A percentile compares a stretch with the other conserved stretches of the same genome.
These are phyloP conservation scores for Populus deltoides DNA, from an alignment of 345 rosid genomes.

Conservation along the genomic window DNA sequence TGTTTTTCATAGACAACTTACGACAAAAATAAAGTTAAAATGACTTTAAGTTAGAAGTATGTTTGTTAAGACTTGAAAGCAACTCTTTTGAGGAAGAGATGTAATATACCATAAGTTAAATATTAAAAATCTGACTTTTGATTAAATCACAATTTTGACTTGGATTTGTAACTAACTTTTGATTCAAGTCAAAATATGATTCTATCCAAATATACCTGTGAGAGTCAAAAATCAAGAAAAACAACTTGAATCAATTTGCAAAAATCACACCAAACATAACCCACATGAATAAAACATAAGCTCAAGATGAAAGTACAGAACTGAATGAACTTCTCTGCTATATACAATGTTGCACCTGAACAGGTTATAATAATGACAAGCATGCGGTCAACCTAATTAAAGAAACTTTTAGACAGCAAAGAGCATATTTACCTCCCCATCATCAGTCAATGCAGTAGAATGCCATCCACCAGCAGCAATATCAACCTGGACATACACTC, in stretches of 20 bases:
- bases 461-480: conserved; percentile 99
- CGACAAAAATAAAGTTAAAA: too few species aligned
- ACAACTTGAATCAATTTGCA: background rate
- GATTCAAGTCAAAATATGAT: too few species aligned
- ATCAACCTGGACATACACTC: conserved; percentile 61
- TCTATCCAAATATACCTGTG: too few species aligned
- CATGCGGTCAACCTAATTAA: background rate
- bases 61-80: too few species aligned
- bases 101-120: too few species aligned
- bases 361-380: background rate
- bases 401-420: conserved; percentile 8
- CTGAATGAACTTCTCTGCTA: background rate
- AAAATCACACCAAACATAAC: background rate
- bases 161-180: too few species aligned
- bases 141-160: too few species aligned
- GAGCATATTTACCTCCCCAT: conserved; percentile 62
- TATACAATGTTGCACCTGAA: background rate
- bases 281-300: background rate
- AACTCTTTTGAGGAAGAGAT: too few species aligned
- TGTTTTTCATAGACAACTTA: too few species aligned
- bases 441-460: conserved; percentile 80
- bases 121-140: too few species aligned
- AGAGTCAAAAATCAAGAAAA: background rate
- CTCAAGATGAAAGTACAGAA: background rate
- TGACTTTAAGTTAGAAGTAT: too few species aligned